Conservation (phyloP, 805 yeast genomes). For the Candida boidinii region DNA sequence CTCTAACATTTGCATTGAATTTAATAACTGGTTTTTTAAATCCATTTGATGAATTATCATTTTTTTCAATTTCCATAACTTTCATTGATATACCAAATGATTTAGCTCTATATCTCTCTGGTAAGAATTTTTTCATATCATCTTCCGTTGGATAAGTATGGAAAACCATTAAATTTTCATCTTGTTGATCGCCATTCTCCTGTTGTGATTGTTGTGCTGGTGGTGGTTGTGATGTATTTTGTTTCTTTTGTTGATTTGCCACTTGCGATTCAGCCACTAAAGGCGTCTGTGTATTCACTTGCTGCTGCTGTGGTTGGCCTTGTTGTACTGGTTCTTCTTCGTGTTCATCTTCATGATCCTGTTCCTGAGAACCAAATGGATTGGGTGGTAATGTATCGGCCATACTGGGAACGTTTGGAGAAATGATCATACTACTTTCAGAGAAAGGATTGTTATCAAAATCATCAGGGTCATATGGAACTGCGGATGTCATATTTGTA, state of each 20-base stretch:
- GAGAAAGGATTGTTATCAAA: constrained; percentile 58
- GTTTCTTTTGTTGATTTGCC: constrained; percentile 1
- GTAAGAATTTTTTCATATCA: constrained; percentile 37
- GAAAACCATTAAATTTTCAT: constrained; percentile 13
- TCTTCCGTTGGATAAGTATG: constrained; percentile 24
- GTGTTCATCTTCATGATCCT: constrained; percentile 1
- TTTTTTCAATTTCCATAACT: constrained; percentile 64
- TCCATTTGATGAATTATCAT: constrained; percentile 44
- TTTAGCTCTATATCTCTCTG: constrained; percentile 37
- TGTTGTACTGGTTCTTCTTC: constrained; percentile 5
- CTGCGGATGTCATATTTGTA: constrained; percentile 24
- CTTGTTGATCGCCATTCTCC: constrained; percentile 22
- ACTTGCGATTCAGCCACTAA: no score
- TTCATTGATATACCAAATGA: constrained; percentile 38
- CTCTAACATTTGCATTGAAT: constrained; percentile 50
- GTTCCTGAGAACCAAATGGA: not conserved
- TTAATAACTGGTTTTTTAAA: constrained; percentile 73
- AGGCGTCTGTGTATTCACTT: constrained; percentile 1
- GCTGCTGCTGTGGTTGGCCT: not conserved
- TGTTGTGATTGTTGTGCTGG: constrained; percentile 1
- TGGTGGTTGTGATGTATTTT: constrained; percentile 7
- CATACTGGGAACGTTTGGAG: constrained; percentile 3
- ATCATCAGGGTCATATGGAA: constrained; percentile 38
- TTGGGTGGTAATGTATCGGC: constrained; percentile 2
- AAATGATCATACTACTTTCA: constrained; percentile 27